A percentile compares a stretch with the other conserved stretches of the same genome.
These are phyloP conservation scores for Saccharomycopsis sp. DNA, from an alignment of 805 yeast genomes.

Conservation along the genomic window DNA sequence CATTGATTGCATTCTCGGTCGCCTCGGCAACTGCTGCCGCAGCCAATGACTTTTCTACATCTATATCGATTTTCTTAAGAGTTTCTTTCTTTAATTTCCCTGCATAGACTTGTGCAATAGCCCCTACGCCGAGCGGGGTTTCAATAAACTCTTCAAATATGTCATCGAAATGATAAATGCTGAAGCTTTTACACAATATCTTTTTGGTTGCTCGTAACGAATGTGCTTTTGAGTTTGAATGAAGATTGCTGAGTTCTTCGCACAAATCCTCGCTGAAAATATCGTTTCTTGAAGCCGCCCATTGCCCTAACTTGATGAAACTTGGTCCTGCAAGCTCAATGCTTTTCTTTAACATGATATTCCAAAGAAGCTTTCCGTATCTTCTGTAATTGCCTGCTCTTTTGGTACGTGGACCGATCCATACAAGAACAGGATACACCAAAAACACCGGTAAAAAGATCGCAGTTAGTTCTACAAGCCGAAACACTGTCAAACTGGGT, in stretches of 20 bases:
- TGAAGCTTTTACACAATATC: conserved; percentile 54
- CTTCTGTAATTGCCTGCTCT: conserved; percentile 33
- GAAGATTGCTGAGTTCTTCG: conserved; percentile 66
- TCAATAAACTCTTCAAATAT: conserved; percentile 74
- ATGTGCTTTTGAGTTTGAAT: conserved; percentile 79
- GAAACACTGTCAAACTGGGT: conserved; percentile 58
- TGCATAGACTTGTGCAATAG: conserved; percentile 91
- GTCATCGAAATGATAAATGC: conserved; percentile 45
- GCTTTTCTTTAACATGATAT: conserved; percentile 48
- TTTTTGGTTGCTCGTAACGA: conserved; percentile 51
- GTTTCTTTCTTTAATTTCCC: conserved; percentile 54
- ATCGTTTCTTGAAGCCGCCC: conserved; percentile 98
- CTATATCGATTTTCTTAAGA: conserved; percentile 31
- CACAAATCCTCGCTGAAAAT: conserved; percentile 79
- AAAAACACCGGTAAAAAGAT: conserved; percentile 67
- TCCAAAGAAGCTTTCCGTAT: conserved; percentile 70
- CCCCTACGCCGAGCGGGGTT: conserved; percentile 91
- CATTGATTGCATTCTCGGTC: not conserved
- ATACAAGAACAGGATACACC: conserved; percentile 52
- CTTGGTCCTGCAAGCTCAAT: conserved; percentile 91
- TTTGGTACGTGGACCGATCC: conserved; percentile 19
- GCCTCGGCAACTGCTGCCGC: not conserved
- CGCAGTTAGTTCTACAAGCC: conserved; percentile 62
- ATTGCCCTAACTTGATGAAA: conserved; percentile 87
- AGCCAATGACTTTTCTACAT: conserved; percentile 1